phyloP scores from a whole-genome alignment of 1,284 basidiomycete species.

The Cryptococcus sp. region DNA sequence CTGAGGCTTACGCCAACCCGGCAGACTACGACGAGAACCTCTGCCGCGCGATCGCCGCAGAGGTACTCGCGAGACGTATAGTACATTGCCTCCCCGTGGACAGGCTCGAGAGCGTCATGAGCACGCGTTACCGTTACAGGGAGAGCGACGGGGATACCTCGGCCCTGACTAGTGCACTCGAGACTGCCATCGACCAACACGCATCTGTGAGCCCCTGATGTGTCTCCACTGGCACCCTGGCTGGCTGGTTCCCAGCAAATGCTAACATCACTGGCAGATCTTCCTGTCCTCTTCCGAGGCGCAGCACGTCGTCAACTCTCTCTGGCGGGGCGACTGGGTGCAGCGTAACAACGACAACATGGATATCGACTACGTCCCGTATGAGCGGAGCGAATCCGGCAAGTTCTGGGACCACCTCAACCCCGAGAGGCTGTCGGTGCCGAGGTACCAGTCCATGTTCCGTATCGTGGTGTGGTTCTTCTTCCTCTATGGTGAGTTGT shows the following conservation, averaged over 20 bases:
- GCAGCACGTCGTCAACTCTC: constrained; percentile 60
- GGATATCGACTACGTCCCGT: constrained; percentile 51
- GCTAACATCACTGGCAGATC: constrained; percentile 51
- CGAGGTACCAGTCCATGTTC: constrained; percentile 58
- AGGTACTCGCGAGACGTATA: constrained; percentile 78
- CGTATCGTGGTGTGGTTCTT: constrained; percentile 70
- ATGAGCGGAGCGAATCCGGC: constrained; percentile 43
- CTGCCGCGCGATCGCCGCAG: constrained; percentile 78
- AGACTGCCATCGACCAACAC: constrained; percentile 75
- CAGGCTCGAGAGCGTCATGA: constrained; percentile 64
- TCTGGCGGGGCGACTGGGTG: constrained; percentile 79
- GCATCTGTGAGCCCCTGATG: constrained; percentile 38
- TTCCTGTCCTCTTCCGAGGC: constrained; percentile 85
- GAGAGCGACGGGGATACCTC: constrained; percentile 74
- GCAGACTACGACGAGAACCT: constrained; percentile 83
- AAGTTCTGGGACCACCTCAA: constrained; percentile 70
- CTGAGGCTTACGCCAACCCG: constrained; percentile 47
- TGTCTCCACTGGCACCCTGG: background rate
- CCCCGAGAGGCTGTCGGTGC: constrained; percentile 77
- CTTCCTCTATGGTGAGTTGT: constrained; percentile 59
- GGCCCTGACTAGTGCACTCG: constrained; percentile 69
- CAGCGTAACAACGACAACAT: constrained; percentile 65
- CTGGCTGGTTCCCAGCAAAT: constrained; percentile 46
- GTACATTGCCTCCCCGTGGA: constrained; percentile 66
- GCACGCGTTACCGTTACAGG: constrained; percentile 65